Conservation (phyloP, 2,329 filamentous ascomycete species). For the Ophiostoma novo-ulmi region DNA sequence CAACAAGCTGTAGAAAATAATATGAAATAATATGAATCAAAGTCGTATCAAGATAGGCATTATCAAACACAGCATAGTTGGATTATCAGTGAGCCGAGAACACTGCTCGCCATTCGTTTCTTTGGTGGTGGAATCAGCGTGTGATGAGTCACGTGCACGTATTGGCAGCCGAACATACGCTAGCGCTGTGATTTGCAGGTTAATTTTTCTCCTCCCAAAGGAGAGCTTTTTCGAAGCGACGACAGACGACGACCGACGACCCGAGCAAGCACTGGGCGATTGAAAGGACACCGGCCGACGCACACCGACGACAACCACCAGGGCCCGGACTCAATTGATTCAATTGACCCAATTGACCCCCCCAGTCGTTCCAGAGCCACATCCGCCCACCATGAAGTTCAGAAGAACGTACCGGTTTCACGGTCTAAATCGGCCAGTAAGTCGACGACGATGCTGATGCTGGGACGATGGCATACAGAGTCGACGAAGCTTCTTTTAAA, state of each 20-base stretch:
- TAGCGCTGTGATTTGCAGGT: conserved; percentile 23
- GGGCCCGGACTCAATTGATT: conserved; percentile 15
- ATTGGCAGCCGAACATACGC: background rate
- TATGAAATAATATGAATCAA: background rate
- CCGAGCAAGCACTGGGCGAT: conserved; percentile 1
- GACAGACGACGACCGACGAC: conserved; percentile 17
- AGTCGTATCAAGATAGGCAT: too few species aligned
- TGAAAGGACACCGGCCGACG: background rate
- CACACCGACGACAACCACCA: conserved; percentile 9
- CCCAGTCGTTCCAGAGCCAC: background rate
- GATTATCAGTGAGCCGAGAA: background rate
- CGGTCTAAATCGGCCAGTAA: conserved; percentile 60
- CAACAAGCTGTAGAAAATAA: background rate
- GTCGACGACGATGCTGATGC: conserved; percentile 31
- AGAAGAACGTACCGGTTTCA: conserved; percentile 60
- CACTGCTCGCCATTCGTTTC: background rate
- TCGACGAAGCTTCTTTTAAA: background rate
- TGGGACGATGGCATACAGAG: background rate
- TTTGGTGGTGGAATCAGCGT: background rate
- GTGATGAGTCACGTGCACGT: conserved; percentile 22
- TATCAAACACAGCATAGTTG: background rate
- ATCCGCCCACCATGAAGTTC: conserved; percentile 41
- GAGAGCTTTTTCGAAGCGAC: conserved; percentile 17
- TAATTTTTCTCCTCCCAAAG: conserved; percentile 18
- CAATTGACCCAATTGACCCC: background rate